phyloP scores from a whole-genome alignment of 2,329 filamentous ascomycete species.

The Elsinoe ampelina region DNA sequence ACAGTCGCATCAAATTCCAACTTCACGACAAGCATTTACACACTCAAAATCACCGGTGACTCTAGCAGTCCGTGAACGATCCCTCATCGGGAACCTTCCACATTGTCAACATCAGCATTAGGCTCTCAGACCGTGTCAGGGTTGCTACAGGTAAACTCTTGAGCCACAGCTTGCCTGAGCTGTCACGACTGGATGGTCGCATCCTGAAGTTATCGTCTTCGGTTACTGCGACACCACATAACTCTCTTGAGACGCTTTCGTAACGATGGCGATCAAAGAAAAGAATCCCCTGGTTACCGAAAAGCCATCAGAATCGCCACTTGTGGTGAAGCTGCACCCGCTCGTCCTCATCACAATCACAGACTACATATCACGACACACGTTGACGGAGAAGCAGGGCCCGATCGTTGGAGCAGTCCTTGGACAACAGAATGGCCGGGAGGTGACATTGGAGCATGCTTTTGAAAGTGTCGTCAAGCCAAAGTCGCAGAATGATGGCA shows the following conservation, averaged over 20 bases:
- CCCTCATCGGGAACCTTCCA: no score
- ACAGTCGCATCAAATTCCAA: no score
- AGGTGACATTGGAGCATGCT: slow-evolving; percentile 85
- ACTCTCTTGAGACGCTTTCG: background rate
- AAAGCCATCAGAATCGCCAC: slow-evolving; percentile 55
- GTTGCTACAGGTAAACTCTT: no score
- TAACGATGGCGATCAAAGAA: slow-evolving; percentile 11
- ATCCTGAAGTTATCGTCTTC: no score
- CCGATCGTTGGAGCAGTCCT: slow-evolving; percentile 81
- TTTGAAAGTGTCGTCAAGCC: slow-evolving; percentile 64
- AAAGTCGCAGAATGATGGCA: slow-evolving; percentile 26
- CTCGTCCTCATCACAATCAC: slow-evolving; percentile 93
- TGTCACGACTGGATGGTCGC: no score
- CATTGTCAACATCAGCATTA: no score
- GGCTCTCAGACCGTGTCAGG: no score
- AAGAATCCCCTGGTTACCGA: slow-evolving; percentile 35
- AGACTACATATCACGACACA: slow-evolving; percentile 90
- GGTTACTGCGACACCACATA: no score
- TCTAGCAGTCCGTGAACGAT: no score
- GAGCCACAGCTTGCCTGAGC: no score
- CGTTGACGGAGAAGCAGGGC: slow-evolving; percentile 62
- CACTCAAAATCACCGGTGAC: no score
- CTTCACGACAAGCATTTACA: no score
- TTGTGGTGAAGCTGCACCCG: slow-evolving; percentile 79
- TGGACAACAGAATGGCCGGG: slow-evolving; percentile 81